Evolutionary conservation across 768 basidiomycete genomes (phyloP).

Genomic region (Pisolithus microcarpus): DNA sequence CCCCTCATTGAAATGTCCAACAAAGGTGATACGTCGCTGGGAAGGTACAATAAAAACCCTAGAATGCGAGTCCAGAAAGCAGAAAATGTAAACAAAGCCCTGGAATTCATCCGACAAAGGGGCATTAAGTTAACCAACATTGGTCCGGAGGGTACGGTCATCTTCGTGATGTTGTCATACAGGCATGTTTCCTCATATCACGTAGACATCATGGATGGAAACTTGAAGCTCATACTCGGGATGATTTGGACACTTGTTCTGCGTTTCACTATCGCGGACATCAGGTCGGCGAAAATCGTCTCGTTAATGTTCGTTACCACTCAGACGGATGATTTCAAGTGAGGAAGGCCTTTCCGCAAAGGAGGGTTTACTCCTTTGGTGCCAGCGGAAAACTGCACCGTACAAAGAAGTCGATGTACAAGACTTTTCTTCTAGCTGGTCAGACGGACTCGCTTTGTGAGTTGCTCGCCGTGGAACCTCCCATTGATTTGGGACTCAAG

Average conservation of each 20-base stretch:
- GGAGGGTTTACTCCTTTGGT: slow-evolving; percentile 95
- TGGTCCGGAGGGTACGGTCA: slow-evolving; percentile 75
- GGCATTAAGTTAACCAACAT: slow-evolving; percentile 97
- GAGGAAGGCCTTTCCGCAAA: slow-evolving; percentile 99
- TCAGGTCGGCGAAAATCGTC: slow-evolving; percentile 56
- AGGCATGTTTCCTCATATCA: slow-evolving; percentile 4
- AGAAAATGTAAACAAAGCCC: slow-evolving; percentile 95
- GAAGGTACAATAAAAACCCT: slow-evolving; percentile 88
- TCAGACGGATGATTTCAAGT: slow-evolving; percentile 35
- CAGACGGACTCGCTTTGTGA: slow-evolving; percentile 91
- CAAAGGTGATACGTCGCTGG: slow-evolving; percentile 81
- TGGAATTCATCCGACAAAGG: slow-evolving; percentile 90
- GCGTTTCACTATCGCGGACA: slow-evolving; percentile 96
- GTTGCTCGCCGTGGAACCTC: slow-evolving; percentile 18
- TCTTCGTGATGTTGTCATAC: not conserved
- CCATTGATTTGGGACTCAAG: not conserved
- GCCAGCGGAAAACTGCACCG: slow-evolving; percentile 88
- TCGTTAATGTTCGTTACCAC: not conserved
- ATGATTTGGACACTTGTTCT: slow-evolving; percentile 99
- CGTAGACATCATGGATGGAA: slow-evolving; percentile 98
- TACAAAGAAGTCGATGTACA: slow-evolving; percentile 91
- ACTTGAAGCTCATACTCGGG: slow-evolving; percentile 94
- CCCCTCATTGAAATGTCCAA: slow-evolving; percentile 4
- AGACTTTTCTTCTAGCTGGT: slow-evolving; percentile 91
- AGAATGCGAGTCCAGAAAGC: slow-evolving; percentile 93